Evolutionary conservation across 1,284 basidiomycete genomes (phyloP).

Genomic region (Cutaneotrichosporon dermatis): DNA sequence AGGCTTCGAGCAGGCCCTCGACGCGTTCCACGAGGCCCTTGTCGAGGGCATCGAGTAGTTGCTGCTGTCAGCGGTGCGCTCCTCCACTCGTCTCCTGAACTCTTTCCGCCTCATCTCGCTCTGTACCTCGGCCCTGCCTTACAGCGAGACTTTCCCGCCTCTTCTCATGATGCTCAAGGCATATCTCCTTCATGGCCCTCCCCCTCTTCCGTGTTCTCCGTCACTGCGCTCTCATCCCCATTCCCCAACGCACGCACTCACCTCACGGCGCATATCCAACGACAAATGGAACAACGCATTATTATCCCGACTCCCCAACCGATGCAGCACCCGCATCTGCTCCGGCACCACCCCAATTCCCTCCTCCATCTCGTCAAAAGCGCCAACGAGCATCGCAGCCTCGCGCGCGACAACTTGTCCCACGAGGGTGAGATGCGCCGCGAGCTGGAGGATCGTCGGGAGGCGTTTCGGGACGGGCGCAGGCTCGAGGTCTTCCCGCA

Average conservation of each 20-base stretch:
- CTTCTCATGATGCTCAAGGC: too few relatives aligned
- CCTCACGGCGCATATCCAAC: constrained; percentile 4
- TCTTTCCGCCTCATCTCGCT: too few relatives aligned
- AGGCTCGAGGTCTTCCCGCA: constrained; percentile 22
- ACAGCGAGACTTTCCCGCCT: too few relatives aligned
- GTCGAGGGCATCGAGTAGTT: neutral
- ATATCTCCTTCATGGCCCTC: too few relatives aligned
- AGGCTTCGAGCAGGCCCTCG: neutral
- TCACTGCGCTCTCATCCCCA: too few relatives aligned
- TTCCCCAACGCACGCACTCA: neutral
- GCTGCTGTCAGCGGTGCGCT: neutral
- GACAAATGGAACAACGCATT: neutral
- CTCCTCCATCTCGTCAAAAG: constrained; percentile 1
- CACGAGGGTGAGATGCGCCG: constrained; percentile 36
- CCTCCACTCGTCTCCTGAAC: too few relatives aligned
- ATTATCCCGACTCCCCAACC: neutral
- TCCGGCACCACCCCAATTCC: neutral
- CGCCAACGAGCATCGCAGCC: constrained; percentile 22
- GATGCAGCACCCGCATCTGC: neutral
- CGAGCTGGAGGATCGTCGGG: constrained; percentile 27
- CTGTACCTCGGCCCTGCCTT: too few relatives aligned
- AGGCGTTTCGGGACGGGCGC: constrained; percentile 17
- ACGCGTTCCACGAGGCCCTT: neutral
- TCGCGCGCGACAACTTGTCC: constrained; percentile 16
- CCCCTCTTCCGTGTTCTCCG: too few relatives aligned